Conservation (phyloP, 2,329 filamentous ascomycete species). For the Penicillium sp. region DNA sequence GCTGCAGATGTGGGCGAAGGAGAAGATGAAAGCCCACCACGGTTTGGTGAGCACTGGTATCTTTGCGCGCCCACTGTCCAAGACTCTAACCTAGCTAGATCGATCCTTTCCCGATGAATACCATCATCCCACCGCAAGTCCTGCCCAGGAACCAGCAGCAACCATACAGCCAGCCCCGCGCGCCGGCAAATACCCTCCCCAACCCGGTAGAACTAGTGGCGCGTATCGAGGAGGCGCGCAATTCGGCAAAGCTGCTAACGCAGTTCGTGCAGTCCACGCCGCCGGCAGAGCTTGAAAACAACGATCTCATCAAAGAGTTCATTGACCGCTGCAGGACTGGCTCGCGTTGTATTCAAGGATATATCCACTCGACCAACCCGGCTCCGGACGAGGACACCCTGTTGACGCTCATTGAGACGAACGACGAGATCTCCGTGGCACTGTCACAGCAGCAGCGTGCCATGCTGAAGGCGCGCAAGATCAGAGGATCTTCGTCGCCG, state of each 20-base stretch:
- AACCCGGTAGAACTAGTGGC: conserved; percentile 72
- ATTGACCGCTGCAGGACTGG: conserved; percentile 79
- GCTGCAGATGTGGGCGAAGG: conserved; percentile 83
- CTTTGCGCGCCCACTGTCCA: not conserved
- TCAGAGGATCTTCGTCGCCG: conserved; percentile 20
- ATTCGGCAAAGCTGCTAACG: conserved; percentile 85
- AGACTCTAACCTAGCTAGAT: not conserved
- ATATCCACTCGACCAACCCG: conserved; percentile 77
- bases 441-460: conserved; percentile 82
- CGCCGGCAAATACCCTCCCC: conserved; percentile 54
- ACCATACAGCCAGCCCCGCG: conserved; percentile 9
- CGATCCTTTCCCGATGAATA: conserved; percentile 9
- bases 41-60: conserved; percentile 29
- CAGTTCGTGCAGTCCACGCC: conserved; percentile 88
- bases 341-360: conserved; percentile 76
- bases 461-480: conserved; percentile 58
- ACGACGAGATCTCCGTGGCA: conserved; percentile 81
- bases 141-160: not conserved
- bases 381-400: conserved; percentile 89
- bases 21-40: conserved; percentile 66
- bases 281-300: conserved; percentile 68
- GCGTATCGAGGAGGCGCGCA: conserved; percentile 84
- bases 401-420: conserved; percentile 88
- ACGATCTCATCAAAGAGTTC: conserved; percentile 93
- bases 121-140: not conserved